phyloP scores from a whole-genome alignment of 805 yeast genomes.

The Teunomyces cretensis region DNA sequence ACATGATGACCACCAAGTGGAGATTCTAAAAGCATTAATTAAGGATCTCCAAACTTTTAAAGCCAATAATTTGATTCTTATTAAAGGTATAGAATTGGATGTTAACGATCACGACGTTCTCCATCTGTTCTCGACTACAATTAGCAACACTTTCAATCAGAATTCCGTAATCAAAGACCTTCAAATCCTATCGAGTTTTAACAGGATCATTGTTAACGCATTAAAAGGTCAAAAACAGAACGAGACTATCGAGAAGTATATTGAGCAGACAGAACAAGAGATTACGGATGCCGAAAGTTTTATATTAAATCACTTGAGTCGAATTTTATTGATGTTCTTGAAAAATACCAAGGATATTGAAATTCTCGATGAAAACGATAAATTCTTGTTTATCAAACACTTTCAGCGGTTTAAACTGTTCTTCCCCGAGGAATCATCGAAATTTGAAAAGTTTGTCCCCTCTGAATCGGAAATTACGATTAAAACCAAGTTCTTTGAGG shows the following conservation, averaged over 20 bases:
- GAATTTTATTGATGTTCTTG: constrained; percentile 14
- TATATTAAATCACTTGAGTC: constrained; percentile 18
- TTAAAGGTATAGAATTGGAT: not conserved
- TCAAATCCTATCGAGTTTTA: constrained; percentile 23
- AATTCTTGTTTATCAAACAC: constrained; percentile 20
- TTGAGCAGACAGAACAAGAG: constrained; percentile 14
- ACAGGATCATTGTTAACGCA: constrained; percentile 18
- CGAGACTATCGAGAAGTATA: constrained; percentile 1
- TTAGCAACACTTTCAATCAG: constrained; percentile 16
- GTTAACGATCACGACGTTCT: not conserved
- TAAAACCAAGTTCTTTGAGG: constrained; percentile 31
- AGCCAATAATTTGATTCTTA: constrained; percentile 1
- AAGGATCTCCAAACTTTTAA: constrained; percentile 17
- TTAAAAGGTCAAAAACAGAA: constrained; percentile 9
- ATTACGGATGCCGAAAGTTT: constrained; percentile 16
- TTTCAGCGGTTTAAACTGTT: constrained; percentile 8
- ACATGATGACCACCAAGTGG: constrained; percentile 4
- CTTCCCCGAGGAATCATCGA: not conserved
- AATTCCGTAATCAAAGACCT: constrained; percentile 15
- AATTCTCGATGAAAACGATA: constrained; percentile 17
- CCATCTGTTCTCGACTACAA: not conserved
- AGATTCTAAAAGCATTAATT: constrained; percentile 12
- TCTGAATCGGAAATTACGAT: constrained; percentile 22
- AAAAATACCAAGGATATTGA: not conserved
- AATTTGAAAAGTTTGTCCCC: constrained; percentile 9